Conservation (phyloP, 108 stramenopile genomes). For the Pinguiococcus pyrenoidosus region DNA sequence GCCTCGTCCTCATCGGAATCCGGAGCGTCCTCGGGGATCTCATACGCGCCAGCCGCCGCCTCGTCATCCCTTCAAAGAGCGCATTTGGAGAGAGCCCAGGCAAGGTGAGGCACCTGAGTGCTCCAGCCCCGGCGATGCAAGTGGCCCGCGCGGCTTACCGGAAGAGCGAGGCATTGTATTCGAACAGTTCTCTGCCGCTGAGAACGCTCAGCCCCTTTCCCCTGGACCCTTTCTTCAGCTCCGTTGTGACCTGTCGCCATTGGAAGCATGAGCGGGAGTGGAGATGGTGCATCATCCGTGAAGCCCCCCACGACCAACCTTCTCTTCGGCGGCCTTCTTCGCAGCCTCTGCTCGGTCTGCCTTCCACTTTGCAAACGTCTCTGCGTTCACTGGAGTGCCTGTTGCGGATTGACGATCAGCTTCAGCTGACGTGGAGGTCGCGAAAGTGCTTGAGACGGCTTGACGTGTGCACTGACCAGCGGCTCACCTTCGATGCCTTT, state of each 20-base stretch:
- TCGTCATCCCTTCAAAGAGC: too few species aligned
- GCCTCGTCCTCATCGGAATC: conserved; percentile 12
- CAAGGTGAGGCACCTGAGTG: background rate
- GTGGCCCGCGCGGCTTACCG: background rate
- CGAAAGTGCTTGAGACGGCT: too few species aligned
- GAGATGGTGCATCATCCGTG: background rate
- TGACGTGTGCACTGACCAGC: too few species aligned
- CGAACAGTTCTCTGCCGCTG: conserved; percentile 17
- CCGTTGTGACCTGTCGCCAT: conserved; percentile 3
- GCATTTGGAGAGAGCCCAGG: too few species aligned
- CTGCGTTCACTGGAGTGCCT: conserved; percentile 14
- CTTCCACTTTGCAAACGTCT: conserved; percentile 13
- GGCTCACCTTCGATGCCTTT: too few species aligned
- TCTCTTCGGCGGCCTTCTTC: conserved; percentile 4
- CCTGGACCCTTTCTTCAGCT: conserved; percentile 15
- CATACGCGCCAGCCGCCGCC: too few species aligned
- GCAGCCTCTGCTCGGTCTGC: conserved; percentile 5
- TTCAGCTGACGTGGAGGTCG: too few species aligned
- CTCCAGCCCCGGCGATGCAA: background rate
- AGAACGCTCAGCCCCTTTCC: conserved; percentile 17
- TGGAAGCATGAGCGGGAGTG: background rate
- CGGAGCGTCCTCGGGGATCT: conserved; percentile 10
- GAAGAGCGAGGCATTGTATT: conserved; percentile 19
- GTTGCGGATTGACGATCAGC: conserved; percentile 9
- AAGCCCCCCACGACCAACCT: background rate